These are phyloP conservation scores for Mallotus nudiflorus DNA, from an alignment of 345 rosid genomes.

Conservation along the genomic window DNA sequence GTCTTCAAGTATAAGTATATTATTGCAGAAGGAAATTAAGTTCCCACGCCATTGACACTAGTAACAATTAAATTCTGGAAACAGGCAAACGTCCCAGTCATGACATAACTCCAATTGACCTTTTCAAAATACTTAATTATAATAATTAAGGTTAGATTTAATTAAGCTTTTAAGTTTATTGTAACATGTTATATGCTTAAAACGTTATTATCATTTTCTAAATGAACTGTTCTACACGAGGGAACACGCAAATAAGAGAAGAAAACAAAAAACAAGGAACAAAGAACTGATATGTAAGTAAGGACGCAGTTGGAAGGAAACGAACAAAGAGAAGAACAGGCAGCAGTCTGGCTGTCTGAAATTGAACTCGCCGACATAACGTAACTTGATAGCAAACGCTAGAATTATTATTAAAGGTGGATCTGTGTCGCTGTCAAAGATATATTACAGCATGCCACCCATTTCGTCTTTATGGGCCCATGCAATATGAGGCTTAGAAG, in stretches of 20 bases:
- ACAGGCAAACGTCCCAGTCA: neutral
- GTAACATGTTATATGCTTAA: no score
- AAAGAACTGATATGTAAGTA: no score
- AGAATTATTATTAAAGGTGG: conserved; percentile 21
- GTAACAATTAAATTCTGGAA: neutral
- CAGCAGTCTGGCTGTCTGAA: neutral
- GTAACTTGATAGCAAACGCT: conserved; percentile 28
- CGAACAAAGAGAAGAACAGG: neutral
- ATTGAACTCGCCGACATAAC: conserved; percentile 22
- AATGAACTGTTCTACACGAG: neutral
- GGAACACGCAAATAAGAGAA: no score
- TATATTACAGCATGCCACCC: neutral
- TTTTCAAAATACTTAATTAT: neutral
- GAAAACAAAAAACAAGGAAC: no score
- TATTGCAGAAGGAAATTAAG: no score
- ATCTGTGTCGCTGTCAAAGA: conserved; percentile 21
- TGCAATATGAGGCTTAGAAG: conserved; percentile 13
- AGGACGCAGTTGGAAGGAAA: neutral
- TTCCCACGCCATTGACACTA: no score
- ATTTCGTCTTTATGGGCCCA: conserved; percentile 10
- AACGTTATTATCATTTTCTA: no score
- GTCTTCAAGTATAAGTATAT: no score
- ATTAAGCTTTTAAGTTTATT: no score
- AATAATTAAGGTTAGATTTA: no score
- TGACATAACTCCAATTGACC: conserved; percentile 2